Base-by-base conservation (phyloP, 306 rosid species). In the Fragaria ananassa region DNA sequence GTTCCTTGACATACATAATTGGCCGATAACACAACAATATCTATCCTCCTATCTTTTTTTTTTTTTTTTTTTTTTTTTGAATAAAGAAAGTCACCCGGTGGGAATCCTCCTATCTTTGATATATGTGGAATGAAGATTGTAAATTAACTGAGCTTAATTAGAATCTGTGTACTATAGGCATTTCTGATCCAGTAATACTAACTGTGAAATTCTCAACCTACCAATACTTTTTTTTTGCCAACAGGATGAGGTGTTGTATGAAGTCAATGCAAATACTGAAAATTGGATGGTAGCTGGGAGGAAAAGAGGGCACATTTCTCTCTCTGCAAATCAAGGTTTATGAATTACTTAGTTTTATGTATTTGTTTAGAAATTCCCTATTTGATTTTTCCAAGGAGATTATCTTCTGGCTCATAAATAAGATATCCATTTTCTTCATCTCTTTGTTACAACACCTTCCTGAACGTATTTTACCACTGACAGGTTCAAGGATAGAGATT, bases 221-320 rank as follows among this genome's bases (percentile, higher is more conserved):
- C 45, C 37, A 10, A n/a, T 60, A 74, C 35, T 49, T 34, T 44
- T 63, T 85, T 77, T 56, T 78, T 78, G 39, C 74, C 76, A 78
- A 72, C 89, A 90, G 92, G 97, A 83, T 72, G 97, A 96, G 83
- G 89, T 96, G 74, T 68, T 96, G 65, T 96, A 92, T 18, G 99
- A 92, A 85, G 96, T 96, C 75, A 74, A 87, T 42, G 98, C 96
- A 74, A 91, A 85, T 85, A 81, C 89, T 21, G 97, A 95, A 77
- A 92, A 83, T 82, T 96, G 98, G 99, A 96, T 96, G 98, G 80
- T 96, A 69, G 98, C 99, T 60, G 99, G 99, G 78, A 91, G 99
- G 86, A 96, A 92, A 88, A 87, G 98, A 87, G 99, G 99, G 57
- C 91, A 92, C 66, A 90, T 82, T 44, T 88, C 93, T 71, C 90